Evolutionary conservation across 805 yeast species (phyloP).

Genomic region (Yarrowia keelungensis): DNA sequence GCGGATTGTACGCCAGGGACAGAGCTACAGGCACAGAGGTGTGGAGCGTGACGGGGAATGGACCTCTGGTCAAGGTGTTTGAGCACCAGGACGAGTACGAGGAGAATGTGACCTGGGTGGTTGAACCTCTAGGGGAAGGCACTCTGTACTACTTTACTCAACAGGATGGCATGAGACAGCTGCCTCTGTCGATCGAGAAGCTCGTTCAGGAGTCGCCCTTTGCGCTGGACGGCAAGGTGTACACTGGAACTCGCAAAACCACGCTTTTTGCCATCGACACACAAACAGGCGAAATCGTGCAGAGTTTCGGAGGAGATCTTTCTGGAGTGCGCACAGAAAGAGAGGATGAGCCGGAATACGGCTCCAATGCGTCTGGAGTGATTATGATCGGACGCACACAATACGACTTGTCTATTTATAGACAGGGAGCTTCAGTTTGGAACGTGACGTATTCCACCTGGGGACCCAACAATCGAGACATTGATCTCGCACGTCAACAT

Average conservation of each 20-base stretch:
- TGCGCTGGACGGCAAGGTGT: slow-evolving; percentile 79
- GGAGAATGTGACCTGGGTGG: slow-evolving; percentile 71
- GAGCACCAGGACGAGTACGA: slow-evolving; percentile 41
- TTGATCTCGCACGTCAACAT: slow-evolving; percentile 56
- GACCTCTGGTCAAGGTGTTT: slow-evolving; percentile 61
- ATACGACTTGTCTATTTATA: slow-evolving; percentile 63
- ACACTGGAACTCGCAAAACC: slow-evolving; percentile 83
- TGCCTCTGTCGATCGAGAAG: slow-evolving; percentile 81
- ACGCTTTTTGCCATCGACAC: slow-evolving; percentile 77
- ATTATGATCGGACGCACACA: slow-evolving; percentile 51
- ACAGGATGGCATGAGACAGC: slow-evolving; percentile 73
- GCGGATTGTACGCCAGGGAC: slow-evolving; percentile 80
- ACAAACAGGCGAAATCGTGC: slow-evolving; percentile 72
- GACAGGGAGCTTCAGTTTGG: slow-evolving; percentile 75
- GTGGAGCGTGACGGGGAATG: slow-evolving; percentile 77
- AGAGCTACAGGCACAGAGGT: slow-evolving; percentile 73
- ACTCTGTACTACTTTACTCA: slow-evolving; percentile 79
- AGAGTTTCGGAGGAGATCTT: slow-evolving; percentile 67
- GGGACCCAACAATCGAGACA: slow-evolving; percentile 90
- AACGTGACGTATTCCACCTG: slow-evolving; percentile 85
- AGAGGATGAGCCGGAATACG: slow-evolving; percentile 40
- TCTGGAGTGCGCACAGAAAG: slow-evolving; percentile 40
- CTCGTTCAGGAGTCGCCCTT: slow-evolving; percentile 86
- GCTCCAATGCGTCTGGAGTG: slow-evolving; percentile 41
- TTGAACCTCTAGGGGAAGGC: slow-evolving; percentile 90